Conservation (phyloP, 202 grass and related monocot genomes). For the Brachypodium distachyon region DNA sequence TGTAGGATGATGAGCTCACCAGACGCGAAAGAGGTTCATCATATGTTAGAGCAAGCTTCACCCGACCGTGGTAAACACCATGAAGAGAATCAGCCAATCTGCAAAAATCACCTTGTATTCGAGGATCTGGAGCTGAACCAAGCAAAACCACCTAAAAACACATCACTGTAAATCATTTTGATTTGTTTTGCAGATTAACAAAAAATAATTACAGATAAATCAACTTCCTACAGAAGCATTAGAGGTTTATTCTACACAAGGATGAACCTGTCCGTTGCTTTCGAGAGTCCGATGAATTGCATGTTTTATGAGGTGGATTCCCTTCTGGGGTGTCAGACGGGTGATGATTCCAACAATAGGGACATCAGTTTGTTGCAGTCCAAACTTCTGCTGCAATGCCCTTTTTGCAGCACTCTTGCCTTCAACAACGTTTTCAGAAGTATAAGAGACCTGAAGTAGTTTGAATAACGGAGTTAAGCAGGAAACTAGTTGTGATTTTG, state of each 20-base stretch:
- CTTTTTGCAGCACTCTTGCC: constrained; percentile 81
- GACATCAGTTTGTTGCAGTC: constrained; percentile 59
- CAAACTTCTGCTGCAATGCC: constrained; percentile 83
- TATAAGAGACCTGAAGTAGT: constrained; percentile 63
- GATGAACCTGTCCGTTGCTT: constrained; percentile 58
- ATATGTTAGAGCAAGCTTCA: constrained; percentile 59
- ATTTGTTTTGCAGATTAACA: neutral
- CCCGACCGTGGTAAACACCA: constrained; percentile 48
- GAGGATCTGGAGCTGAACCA: constrained; percentile 75
- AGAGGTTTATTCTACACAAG: neutral
- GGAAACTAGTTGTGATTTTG: neutral
- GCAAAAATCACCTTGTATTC: constrained; percentile 72
- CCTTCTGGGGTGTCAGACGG: constrained; percentile 85
- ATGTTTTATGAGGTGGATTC: constrained; percentile 94
- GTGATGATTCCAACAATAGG: constrained; percentile 72
- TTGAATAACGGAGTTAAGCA: neutral
- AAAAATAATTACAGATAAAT: neutral
- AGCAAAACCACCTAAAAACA: constrained; percentile 74
- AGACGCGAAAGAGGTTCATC: constrained; percentile 90
- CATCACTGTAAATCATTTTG: neutral
- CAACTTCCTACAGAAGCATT: neutral
- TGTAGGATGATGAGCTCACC: constrained; percentile 24
- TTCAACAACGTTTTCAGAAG: constrained; percentile 59
- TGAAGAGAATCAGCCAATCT: constrained; percentile 60
- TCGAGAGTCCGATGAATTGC: constrained; percentile 54